Conservation (phyloP, 164 flowering plant species). For the Santalum album region DNA sequence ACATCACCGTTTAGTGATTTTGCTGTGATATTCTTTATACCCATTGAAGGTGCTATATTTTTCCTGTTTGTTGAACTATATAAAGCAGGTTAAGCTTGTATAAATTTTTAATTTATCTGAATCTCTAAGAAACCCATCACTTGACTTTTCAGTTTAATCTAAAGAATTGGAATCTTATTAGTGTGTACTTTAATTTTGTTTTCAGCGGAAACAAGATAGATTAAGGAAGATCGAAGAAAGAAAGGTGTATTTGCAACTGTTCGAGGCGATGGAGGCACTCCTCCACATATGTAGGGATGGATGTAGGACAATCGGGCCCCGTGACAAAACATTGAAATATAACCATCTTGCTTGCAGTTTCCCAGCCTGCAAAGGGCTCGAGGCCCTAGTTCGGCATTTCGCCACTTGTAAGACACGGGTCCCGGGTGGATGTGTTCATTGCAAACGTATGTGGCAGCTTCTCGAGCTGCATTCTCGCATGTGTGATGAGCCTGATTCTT, state of each 20-base stretch:
- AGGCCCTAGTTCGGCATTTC: constrained; percentile 59
- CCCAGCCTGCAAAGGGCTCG: constrained; percentile 73
- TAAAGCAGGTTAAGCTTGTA: too few species aligned
- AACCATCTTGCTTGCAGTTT: constrained; percentile 44
- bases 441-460: constrained; percentile 89
- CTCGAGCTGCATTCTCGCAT: constrained; percentile 81
- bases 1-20: too few species aligned
- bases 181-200: too few species aligned
- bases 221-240: constrained; percentile 55
- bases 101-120: too few species aligned
- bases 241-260: constrained; percentile 59
- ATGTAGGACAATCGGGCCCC: constrained; percentile 78
- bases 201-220: constrained; percentile 58
- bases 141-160: too few species aligned
- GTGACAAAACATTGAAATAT: constrained; percentile 53
- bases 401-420: constrained; percentile 48
- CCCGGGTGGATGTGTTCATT: constrained; percentile 62
- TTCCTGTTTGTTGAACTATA: too few species aligned
- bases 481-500: constrained; percentile 53
- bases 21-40: too few species aligned
- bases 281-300: constrained; percentile 86
- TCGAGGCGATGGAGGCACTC: constrained; percentile 85
- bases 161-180: too few species aligned
- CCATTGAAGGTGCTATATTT: too few species aligned
- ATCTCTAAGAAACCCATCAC: too few species aligned